Evolutionary conservation across 2,329 filamentous ascomycete species (phyloP).

Genomic region (Cladosporium sp.): DNA sequence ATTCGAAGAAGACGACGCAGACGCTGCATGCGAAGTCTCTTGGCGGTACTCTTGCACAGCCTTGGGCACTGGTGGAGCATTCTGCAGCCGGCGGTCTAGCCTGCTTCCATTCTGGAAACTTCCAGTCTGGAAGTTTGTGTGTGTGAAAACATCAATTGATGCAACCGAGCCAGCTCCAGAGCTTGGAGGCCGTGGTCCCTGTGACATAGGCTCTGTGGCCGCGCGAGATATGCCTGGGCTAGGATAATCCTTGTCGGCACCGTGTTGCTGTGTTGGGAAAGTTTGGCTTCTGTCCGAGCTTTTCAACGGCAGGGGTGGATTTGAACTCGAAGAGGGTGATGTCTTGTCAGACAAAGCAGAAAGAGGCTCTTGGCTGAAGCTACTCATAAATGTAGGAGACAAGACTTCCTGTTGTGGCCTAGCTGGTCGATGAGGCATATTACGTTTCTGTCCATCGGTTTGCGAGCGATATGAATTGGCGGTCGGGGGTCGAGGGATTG

Average conservation of each 20-base stretch:
- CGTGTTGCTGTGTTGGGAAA: slow-evolving; percentile 22
- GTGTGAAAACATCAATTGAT: slow-evolving; percentile 6
- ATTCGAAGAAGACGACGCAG: slow-evolving; percentile 36
- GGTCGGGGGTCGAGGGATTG: slow-evolving; percentile 4
- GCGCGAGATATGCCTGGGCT: slow-evolving; percentile 14
- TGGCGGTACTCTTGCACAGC: slow-evolving; percentile 33
- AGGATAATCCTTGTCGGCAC: neutral
- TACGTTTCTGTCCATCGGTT: slow-evolving; percentile 24
- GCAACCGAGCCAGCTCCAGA: slow-evolving; percentile 8
- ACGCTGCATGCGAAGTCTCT: slow-evolving; percentile 33
- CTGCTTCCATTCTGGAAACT: slow-evolving; percentile 15
- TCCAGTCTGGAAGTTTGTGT: slow-evolving; percentile 2
- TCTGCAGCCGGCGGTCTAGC: slow-evolving; percentile 33
- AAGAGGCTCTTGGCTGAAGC: slow-evolving; percentile 32
- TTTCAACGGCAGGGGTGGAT: slow-evolving; percentile 25
- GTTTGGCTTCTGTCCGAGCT: slow-evolving; percentile 29
- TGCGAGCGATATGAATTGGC: slow-evolving; percentile 13
- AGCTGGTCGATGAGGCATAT: slow-evolving; percentile 35
- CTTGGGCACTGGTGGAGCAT: slow-evolving; percentile 38
- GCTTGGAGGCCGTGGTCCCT: neutral
- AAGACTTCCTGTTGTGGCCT: slow-evolving; percentile 35
- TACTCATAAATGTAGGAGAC: slow-evolving; percentile 32
- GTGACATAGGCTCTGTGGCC: slow-evolving; percentile 16
- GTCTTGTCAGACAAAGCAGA: slow-evolving; percentile 17
- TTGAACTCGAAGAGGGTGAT: neutral